A percentile compares a stretch with the other conserved stretches of the same genome.
phyloP scores from a whole-genome alignment of 225 moss, liverwort and hornwort genomes.

The Pseudoscleropodium purum region DNA sequence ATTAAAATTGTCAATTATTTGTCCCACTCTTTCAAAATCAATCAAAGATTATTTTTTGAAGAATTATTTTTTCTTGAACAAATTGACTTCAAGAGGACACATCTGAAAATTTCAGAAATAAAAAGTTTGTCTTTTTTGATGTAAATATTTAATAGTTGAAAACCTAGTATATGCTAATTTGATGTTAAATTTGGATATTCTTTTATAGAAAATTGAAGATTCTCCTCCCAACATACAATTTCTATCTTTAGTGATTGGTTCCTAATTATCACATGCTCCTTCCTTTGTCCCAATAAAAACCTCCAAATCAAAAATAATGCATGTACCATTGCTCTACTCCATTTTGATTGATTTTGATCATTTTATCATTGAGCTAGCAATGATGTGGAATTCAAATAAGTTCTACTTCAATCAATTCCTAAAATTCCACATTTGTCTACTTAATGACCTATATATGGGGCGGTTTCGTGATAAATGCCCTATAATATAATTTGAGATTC shows the following conservation, averaged over 20 bases:
- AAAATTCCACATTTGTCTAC: background rate
- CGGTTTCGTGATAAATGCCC: fast-evolving
- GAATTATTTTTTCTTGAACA: background rate
- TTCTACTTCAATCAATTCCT: fast-evolving
- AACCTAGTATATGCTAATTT: too few species aligned
- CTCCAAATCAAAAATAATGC: background rate
- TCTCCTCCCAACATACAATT: background rate
- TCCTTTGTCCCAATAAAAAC: background rate
- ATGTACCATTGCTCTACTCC: fast-evolving
- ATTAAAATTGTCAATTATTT: background rate
- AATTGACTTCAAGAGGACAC: fast-evolving
- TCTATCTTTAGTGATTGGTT: background rate
- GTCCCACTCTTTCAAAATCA: fast-evolving
- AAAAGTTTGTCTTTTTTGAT: background rate
- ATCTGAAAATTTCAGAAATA: background rate
- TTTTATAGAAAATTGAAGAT: too few species aligned
- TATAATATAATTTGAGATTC: background rate
- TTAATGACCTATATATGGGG: too few species aligned
- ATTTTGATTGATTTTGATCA: background rate
- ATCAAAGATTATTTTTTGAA: too few species aligned
- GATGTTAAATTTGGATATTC: too few species aligned
- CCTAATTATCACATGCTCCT: background rate
- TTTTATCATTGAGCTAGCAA: background rate
- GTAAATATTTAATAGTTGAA: background rate
- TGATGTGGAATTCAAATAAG: background rate